Evolutionary conservation across 129 eudicot genomes (phyloP).

Genomic region (Arctium minus): DNA sequence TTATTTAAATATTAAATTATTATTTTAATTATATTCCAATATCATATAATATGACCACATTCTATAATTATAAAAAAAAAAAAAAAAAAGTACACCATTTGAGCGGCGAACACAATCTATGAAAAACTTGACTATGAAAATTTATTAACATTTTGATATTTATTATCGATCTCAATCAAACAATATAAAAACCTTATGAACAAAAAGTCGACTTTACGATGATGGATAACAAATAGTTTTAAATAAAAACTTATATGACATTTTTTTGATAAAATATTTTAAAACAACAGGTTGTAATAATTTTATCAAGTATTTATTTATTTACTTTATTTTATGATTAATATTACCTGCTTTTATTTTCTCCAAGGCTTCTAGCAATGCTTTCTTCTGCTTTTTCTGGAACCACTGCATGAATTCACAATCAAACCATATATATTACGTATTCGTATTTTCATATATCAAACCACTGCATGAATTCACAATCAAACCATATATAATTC

Average conservation of each 20-base stretch:
- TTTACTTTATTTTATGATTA: background rate
- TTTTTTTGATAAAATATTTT: background rate
- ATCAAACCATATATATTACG: background rate
- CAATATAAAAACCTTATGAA: background rate
- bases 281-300: background rate
- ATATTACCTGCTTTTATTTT: conserved; percentile 71
- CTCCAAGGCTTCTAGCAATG: conserved; percentile 71
- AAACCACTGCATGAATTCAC: too few species aligned
- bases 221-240: background rate
- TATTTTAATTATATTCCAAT: too few species aligned
- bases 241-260: background rate
- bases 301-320: background rate
- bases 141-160: too few species aligned
- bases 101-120: too few species aligned
- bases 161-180: too few species aligned
- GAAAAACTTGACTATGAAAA: too few species aligned
- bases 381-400: conserved; percentile 61
- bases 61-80: too few species aligned
- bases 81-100: too few species aligned
- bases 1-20: too few species aligned
- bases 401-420: conserved; percentile 36
- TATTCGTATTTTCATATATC: background rate
- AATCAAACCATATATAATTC: too few species aligned
- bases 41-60: too few species aligned
- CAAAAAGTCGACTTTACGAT: background rate